Evolutionary conservation across 23 red algal genomes (phyloP), one percentile per base, ranked within the genome.

Genomic region (Gracilaria caudata): DNA sequence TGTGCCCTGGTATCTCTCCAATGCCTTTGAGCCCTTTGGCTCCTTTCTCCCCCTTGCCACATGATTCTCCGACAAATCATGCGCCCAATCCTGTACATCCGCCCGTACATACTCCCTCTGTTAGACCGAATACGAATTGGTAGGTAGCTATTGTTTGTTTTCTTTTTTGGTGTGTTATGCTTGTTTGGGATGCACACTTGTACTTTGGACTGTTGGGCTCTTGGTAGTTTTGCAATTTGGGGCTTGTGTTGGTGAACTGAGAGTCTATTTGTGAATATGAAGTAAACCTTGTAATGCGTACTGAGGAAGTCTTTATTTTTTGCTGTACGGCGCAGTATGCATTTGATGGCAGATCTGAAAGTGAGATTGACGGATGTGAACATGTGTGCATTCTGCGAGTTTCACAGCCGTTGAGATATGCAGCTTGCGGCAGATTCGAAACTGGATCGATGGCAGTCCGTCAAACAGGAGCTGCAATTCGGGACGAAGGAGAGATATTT

Each of bases 1-100:
- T 89, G 26, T 78, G 71, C 36, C 82, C 64, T 38, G 73, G 86
- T 2, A 68, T 89, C 20, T 64, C 60, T 20, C 73, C 86, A 25
- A 89, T 89, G 86, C 86, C 86, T 30, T 34, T 89, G 71, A 79
- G 73, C 41, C 86, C 86, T 21, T 72, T 89, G 24, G 82, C 65
- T 16, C 82, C 82, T 30, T 86, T 86, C 68, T 86, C 82, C 21
- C 82, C 82, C 51, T 41, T 86, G 20, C 64, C 82, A 28, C 82
- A 54, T 9, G 81, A 84, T 44, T 68, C 60, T 13, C 60, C 60
- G 6, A 20, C 65, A 21, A 40, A 70, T 19, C 34, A 75, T 30
- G 64, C 66, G 10, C 81, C 81, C 20, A 73, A 38, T 57, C 58
- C 59, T 23, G 65, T 71, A n/a, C 81, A 71, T 46, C 81, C 81